Evolutionary conservation across 257 asterid genomes (phyloP), one percentile per base, ranked within the genome.

Genomic region (Ballota nigra): DNA sequence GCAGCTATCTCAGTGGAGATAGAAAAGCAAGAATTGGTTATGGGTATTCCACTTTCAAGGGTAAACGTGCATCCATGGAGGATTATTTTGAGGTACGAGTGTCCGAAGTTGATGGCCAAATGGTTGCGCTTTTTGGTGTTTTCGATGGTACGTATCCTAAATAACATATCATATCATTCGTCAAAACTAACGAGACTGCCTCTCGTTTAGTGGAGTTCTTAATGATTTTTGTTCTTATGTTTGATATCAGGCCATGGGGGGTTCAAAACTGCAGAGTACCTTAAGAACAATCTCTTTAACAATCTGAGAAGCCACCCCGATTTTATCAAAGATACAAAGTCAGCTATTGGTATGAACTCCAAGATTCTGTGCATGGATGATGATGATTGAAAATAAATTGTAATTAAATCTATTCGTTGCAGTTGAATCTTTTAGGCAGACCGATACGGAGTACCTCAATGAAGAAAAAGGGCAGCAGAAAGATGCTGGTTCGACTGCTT

Each of bases 401-500:
- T 62, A 20, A 62, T 52, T 33, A 13, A 63, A 33, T 12, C 63
- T 77, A 74, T 71, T 77, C 63, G 63, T 66, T 83, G 83, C 96
- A 90, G 97, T 80, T 75, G 92, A 86, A 76, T 80, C 86, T 28
- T 90, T 86, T 53, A 82, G 64, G 40, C 94, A 83, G 72, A 90
- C 97, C 15, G 96, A 90, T 65, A 77, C 77, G 6, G 86, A 90
- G 67, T 90, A 83, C 80, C 92, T 90, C 52, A 77, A 84, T 2
- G 88, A 85, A 75, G 96, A 88, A 78, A 85, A 83, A 20, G 87
- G 85, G 51, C 86, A 85, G 71, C 84, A 84, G 77, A 90, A 80
- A 78, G 92, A 90, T 77, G 94, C 97, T 15, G 97, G 97, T 61
- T 90, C 96, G 22, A 90, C 96, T 57, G 96, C 96, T 3, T 82